phyloP scores from a whole-genome alignment of 2,329 filamentous ascomycete species.

The Fusarium siculi region DNA sequence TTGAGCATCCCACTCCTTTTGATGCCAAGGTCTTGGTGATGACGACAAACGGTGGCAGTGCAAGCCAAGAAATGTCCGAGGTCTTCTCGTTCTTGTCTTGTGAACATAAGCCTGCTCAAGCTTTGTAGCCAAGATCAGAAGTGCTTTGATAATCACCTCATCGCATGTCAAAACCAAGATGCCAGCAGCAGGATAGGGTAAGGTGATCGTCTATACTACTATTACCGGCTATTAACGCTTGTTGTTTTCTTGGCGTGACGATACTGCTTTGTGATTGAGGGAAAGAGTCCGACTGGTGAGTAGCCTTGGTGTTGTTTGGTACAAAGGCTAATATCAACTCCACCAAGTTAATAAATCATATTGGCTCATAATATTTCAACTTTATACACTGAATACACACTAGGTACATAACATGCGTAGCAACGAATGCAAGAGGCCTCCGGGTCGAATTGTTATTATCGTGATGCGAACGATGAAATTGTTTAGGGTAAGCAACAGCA shows the following conservation, averaged over 20 bases:
- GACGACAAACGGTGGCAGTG: constrained; percentile 45
- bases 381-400: neutral
- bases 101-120: constrained; percentile 35
- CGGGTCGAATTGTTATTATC: neutral
- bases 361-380: neutral
- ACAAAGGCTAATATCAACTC: neutral
- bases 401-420: neutral
- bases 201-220: neutral
- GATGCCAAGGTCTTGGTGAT: constrained; percentile 42
- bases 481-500: neutral
- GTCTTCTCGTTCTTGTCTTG: constrained; percentile 8
- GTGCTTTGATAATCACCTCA: constrained; percentile 15
- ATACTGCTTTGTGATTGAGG: neutral
- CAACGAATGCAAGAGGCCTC: neutral
- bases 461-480: neutral
- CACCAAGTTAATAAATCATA: neutral
- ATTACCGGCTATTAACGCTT: neutral
- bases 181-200: neutral
- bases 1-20: constrained; percentile 13
- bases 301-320: neutral
- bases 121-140: constrained; percentile 36
- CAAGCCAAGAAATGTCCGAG: constrained; percentile 17
- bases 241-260: constrained; percentile 3
- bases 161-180: neutral
- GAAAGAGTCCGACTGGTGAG: neutral